Evolutionary conservation across 2,329 filamentous ascomycete species (phyloP).

Genomic region (Rhynchosporium graminicola): DNA sequence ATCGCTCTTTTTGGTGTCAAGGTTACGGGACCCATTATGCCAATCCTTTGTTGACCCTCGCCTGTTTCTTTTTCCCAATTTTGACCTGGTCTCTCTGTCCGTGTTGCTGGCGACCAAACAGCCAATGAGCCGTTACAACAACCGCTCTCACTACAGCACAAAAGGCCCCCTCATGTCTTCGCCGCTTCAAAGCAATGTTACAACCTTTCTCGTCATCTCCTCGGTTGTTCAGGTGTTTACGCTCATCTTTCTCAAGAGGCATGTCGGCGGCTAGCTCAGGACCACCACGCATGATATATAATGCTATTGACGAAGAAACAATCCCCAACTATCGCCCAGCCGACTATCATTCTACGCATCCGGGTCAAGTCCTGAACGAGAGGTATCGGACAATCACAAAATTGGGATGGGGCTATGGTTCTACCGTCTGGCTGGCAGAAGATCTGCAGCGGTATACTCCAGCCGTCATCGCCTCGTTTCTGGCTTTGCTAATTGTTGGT

Average conservation of each 20-base stretch:
- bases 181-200: slow-evolving; percentile 1
- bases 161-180: neutral
- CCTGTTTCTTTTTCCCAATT: too few relatives aligned
- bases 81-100: too few relatives aligned
- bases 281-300: neutral
- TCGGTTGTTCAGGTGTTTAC: neutral
- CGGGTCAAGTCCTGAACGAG: neutral
- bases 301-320: slow-evolving; percentile 10
- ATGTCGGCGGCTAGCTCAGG: neutral
- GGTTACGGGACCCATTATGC: too few relatives aligned
- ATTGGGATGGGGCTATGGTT: slow-evolving; percentile 5
- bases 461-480: neutral
- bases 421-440: slow-evolving; percentile 10
- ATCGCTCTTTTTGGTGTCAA: too few relatives aligned
- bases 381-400: slow-evolving; percentile 12
- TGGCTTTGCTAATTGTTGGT: neutral
- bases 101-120: too few relatives aligned
- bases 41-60: too few relatives aligned
- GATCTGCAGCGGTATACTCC: slow-evolving; percentile 10
- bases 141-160: neutral
- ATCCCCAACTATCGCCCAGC: slow-evolving; percentile 1
- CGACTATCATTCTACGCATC: slow-evolving; percentile 6
- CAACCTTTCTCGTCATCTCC: neutral
- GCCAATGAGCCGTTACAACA: too few relatives aligned
- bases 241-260: slow-evolving; percentile 3